Evolutionary conservation across 2,329 filamentous ascomycete species (phyloP), one percentile per base, ranked within the genome.

Genomic region (Zopfia rhizophila): DNA sequence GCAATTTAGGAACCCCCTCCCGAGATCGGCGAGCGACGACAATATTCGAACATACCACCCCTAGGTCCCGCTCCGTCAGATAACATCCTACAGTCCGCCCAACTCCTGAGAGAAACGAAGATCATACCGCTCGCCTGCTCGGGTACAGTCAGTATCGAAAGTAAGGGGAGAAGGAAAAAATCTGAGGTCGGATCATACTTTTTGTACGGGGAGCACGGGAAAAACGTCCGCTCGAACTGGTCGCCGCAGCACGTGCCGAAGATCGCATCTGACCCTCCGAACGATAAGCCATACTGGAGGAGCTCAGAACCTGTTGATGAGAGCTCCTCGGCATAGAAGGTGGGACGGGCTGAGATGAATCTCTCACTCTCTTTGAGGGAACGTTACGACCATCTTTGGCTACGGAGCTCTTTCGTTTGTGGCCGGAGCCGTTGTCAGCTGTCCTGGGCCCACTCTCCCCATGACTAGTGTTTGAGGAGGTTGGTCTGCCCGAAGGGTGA

Each of bases 331-430:
- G 30, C 30, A 10, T 7, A 36, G 16, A 23, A 16, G 30, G 36
- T 16, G 35, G 5, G 11, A 36, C 18, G 17, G 28, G 14, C 13
- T 41, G 41, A n/a, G 49, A 38, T 3, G 33, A 39, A 24, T 19
- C 43, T 1, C 46, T 41, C 14, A 38, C 31, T n/a, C 37, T 54
- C 39, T 64, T 64, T 11, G 31, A 31, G 7, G 30, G 8, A 10
- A 1, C 13, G 13, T 37, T 21, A 12, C 33, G 31, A 4, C 45
- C 42, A n/a, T 13, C 14, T 22, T 48, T 17, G 19, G 18, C 25
- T 3, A 18, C 28, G 6, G 43, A 23, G 16, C 23, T 36, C 32
- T 56, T 57, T 12, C 61, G 48, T 45, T 61, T 63, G 0, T 37
- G 39, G 12, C 19, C 35, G 11, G 21, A n/a, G 10, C 12, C 19